Conservation (phyloP, 805 yeast genomes). For the Kodamaea kaohsiungensis region DNA sequence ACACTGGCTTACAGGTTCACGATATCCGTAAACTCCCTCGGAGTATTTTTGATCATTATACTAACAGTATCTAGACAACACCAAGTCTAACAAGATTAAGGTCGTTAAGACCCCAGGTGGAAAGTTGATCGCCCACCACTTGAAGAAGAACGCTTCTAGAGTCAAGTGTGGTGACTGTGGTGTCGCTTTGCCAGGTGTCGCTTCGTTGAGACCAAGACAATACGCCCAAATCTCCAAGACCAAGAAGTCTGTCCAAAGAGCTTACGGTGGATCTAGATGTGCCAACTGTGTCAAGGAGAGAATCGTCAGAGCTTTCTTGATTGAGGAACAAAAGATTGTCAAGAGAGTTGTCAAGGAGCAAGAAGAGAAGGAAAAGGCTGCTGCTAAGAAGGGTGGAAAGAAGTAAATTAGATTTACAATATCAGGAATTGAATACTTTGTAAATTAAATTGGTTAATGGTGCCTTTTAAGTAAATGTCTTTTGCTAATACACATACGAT, state of each 20-base stretch:
- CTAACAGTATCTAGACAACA: constrained; percentile 76
- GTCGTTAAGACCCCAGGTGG: constrained; percentile 99
- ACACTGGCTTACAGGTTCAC: too few species aligned
- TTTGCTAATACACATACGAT: constrained; percentile 17
- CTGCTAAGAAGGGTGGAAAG: constrained; percentile 37
- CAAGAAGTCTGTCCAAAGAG: constrained; percentile 98
- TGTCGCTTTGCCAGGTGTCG: constrained; percentile 78
- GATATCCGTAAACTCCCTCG: too few species aligned
- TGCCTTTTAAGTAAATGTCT: constrained; percentile 15
- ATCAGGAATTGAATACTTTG: constrained; percentile 9
- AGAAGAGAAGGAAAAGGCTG: constrained; percentile 79
- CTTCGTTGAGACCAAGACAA: constrained; percentile 97
- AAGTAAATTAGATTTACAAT: constrained; percentile 22
- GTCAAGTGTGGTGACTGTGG: constrained; percentile 91
- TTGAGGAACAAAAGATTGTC: constrained; percentile 99
- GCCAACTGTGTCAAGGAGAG: constrained; percentile 99
- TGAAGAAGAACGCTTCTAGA: constrained; percentile 87
- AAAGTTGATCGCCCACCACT: constrained; percentile 95
- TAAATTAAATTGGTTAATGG: constrained; percentile 15
- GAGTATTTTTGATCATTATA: constrained; percentile 14
- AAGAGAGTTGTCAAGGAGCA: constrained; percentile 98
- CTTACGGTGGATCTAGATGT: constrained; percentile 99
- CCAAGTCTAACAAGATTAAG: constrained; percentile 99
- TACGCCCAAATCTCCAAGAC: constrained; percentile 94
- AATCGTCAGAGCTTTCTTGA: constrained; percentile 98